These are phyloP conservation scores for Cutaneotrichosporon sp. DNA, from an alignment of 1,284 basidiomycete genomes.

Conservation along the genomic window DNA sequence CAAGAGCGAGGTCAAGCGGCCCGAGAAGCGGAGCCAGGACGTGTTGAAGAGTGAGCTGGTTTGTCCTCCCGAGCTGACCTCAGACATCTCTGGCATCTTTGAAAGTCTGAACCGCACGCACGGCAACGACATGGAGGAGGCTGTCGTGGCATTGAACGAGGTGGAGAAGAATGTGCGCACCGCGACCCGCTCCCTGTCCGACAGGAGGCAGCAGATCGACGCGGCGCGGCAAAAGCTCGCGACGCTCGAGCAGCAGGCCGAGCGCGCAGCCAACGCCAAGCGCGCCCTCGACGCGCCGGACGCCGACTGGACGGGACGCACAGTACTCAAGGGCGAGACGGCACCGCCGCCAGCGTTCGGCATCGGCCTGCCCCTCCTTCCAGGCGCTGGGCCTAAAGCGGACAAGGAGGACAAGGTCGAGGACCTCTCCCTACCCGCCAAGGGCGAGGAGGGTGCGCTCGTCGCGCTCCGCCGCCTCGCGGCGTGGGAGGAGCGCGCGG, in stretches of 20 bases:
- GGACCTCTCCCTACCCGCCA: slow-evolving; percentile 58
- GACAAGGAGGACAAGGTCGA: background rate
- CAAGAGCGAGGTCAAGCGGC: slow-evolving; percentile 67
- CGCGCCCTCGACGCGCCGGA: slow-evolving; percentile 60
- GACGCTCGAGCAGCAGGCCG: slow-evolving; percentile 74
- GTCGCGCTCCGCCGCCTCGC: slow-evolving; percentile 72
- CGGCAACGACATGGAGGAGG: slow-evolving; percentile 76
- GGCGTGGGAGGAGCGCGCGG: slow-evolving; percentile 77
- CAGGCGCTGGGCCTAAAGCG: slow-evolving; percentile 53
- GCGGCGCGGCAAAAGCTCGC: slow-evolving; percentile 68
- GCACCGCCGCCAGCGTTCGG: slow-evolving; percentile 51
- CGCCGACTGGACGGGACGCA: slow-evolving; percentile 84
- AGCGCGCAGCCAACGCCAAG: slow-evolving; percentile 76
- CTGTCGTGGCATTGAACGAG: slow-evolving; percentile 81
- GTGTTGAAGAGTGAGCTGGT: slow-evolving; percentile 70
- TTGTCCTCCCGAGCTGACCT: slow-evolving; percentile 12
- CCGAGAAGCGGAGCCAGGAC: slow-evolving; percentile 84
- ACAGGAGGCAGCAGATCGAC: slow-evolving; percentile 80
- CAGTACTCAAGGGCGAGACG: slow-evolving; percentile 56
- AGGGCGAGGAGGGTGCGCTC: slow-evolving; percentile 58
- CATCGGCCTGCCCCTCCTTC: slow-evolving; percentile 44
- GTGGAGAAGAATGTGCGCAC: slow-evolving; percentile 84
- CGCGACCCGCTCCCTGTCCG: slow-evolving; percentile 85
- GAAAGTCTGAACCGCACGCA: slow-evolving; percentile 76
- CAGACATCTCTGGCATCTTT: slow-evolving; percentile 84